phyloP scores from a whole-genome alignment of 805 yeast species.

The Teunomyces stri region DNA sequence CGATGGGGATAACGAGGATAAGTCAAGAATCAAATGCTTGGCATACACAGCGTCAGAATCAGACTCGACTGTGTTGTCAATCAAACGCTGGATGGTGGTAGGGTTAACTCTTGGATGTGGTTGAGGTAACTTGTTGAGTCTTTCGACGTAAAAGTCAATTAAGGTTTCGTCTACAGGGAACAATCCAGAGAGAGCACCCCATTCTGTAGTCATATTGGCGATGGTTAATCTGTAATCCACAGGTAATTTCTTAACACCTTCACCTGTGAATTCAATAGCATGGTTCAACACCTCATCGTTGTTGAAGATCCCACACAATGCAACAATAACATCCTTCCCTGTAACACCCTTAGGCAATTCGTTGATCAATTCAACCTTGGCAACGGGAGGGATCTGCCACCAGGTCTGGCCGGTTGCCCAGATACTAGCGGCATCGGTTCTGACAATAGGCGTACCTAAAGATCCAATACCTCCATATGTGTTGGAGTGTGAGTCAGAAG shows the following conservation, averaged over 20 bases:
- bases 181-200: constrained; percentile 97
- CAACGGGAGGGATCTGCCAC: constrained; percentile 99
- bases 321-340: constrained; percentile 96
- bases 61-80: constrained; percentile 44
- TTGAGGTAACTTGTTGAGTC: constrained; percentile 59
- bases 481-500: constrained; percentile 96
- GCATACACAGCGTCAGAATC: constrained; percentile 85
- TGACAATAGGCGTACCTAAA: constrained; percentile 94
- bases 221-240: constrained; percentile 87
- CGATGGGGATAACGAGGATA: constrained; percentile 78
- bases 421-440: constrained; percentile 98
- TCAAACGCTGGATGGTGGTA: constrained; percentile 53
- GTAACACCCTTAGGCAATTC: constrained; percentile 80
- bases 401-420: constrained; percentile 99
- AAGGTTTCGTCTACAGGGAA: constrained; percentile 91
- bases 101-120: constrained; percentile 82
- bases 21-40: constrained; percentile 79
- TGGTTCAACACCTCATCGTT: constrained; percentile 90
- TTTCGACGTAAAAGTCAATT: constrained; percentile 64
- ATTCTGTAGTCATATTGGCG: constrained; percentile 97
- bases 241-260: constrained; percentile 64
- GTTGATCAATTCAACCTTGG: constrained; percentile 84
- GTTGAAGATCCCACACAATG: constrained; percentile 90
- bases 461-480: constrained; percentile 97
- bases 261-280: constrained; percentile 92